Base-by-base conservation (phyloP, 148 eudicot species). In the Arctostaphylos glauca region DNA sequence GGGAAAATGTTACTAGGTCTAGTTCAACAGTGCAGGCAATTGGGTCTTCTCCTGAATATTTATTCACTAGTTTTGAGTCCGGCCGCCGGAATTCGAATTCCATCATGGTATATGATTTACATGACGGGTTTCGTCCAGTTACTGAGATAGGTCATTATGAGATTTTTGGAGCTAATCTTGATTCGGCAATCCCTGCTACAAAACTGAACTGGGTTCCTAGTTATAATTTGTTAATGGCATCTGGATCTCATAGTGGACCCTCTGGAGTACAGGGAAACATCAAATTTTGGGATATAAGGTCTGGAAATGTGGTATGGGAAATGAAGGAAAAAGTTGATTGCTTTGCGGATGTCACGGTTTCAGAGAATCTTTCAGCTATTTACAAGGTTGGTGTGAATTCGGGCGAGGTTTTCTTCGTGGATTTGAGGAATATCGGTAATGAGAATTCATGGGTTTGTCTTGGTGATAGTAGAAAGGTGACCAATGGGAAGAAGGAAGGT, bases 191-290 rank as follows among this genome's bases (percentile, higher is more conserved):
- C 76, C 99, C 98, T 50, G 91, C 98, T 0, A 94, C 98, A 3
- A 96, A 92, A 81, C 79, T 96, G 83, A 89, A 81, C 9, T 96
- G 99, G 98, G 86, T 93, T 52, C 85, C 97, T 0, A 84, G 87
- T 89, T 82, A 72, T 55, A 92, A 90, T 78, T 67, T 94, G 90
- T 87, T 96, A 83, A 91, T 96, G 97, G 94, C 98, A 53, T 90
- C 98, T 19, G 99, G 98, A 79, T 92, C 94, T 52, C 98, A 94
- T 44, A 93, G 99, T 83, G 99, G 99, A 78, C 94, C 96, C 9
- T 88, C 88, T 47, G 97, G 99, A 52, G 97, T 96, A 14, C 43
- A 76, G 19, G 98, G 99, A 13, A 90, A 91, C 68, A 92, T 96
- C 23, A 92, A 89, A 55, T 89, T 96, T 77, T 94, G 96, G 98